Evolutionary conservation across 148 eudicot species (phyloP), one percentile per base, ranked within the genome.

Genomic region (Rhododendron williamsianum): DNA sequence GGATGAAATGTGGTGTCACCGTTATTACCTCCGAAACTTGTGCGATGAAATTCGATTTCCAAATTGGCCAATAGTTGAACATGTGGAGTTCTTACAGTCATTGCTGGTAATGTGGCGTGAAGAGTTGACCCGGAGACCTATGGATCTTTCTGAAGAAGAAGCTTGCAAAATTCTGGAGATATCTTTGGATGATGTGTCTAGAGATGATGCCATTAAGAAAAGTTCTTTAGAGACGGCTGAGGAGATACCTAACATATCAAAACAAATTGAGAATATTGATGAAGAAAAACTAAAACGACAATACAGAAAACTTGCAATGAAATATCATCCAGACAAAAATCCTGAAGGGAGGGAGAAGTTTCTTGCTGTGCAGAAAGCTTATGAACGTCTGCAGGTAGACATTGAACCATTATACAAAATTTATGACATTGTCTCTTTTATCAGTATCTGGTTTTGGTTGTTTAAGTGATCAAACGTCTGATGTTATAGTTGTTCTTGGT

Each of bases 1-100:
- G 87, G 99, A 97, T 91, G 99, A 97, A 89, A 97, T 97, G 99
- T 97, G 99, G 99, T 97, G 99, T 87, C 99, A 97, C 88, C 98
- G 99, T 72, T 97, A 97, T 90, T 97, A 97, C 87, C 98, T 97
- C 13, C 89, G 98, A 36, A 97, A 97, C 86, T 91, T 97, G 87
- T 97, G 99, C 79, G 99, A 97, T 88, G 99, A 97, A 89, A 93
- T 97, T 45, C 91, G 96, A 35, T 97, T 97, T 91, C 99, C 99
- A 19, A 92, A 92, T 81, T 97, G 99, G 99, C 98, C 98, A 58
- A 94, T 97, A 83, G 99, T 97, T 89, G 99, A 97, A 87, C 99
- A 97, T 91, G 98, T 97, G 84, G 99, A 97, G 89, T 97, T 97
- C 88, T 89, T 97, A 63, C 99, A 97, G 87, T 97, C 99, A 71